Evolutionary conservation across 2,329 filamentous ascomycete species (phyloP).

Genomic region (Endoconidiophora polonica): DNA sequence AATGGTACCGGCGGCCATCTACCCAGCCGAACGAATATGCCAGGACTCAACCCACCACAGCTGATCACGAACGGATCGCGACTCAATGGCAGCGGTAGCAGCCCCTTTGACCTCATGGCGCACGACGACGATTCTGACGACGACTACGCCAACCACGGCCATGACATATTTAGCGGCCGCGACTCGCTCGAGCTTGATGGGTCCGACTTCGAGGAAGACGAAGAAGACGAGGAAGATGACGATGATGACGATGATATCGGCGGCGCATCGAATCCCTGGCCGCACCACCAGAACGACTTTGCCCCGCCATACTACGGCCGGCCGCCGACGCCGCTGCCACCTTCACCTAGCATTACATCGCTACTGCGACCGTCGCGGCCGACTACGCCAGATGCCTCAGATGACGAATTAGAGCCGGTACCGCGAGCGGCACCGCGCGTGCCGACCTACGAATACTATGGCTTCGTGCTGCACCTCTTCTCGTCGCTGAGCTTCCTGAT

Average conservation of each 20-base stretch:
- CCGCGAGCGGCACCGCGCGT: conserved; percentile 80
- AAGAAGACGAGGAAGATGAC: conserved; percentile 1
- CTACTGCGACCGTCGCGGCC: conserved; percentile 81
- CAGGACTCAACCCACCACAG: not conserved
- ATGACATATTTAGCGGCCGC: not conserved
- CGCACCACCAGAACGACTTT: conserved; percentile 37
- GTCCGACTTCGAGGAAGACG: not conserved
- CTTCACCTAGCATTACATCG: conserved; percentile 81
- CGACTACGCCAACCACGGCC: not conserved
- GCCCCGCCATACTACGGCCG: conserved; percentile 90
- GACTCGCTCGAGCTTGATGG: not conserved
- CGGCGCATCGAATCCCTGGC: conserved; percentile 26
- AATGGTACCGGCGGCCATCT: not conserved
- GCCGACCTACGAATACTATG: conserved; percentile 99
- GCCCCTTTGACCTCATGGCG: conserved; percentile 3
- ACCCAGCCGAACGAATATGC: not conserved
- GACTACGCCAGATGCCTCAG: conserved; percentile 80
- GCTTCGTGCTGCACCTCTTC: conserved; percentile 90
- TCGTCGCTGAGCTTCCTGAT: conserved; percentile 64
- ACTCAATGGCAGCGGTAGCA: not conserved
- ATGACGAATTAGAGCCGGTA: conserved; percentile 64
- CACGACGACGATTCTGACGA: conserved; percentile 1
- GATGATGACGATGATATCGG: conserved; percentile 12
- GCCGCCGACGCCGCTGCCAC: conserved; percentile 85
- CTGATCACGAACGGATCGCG: not conserved